These are phyloP conservation scores for Tephrocybe rancida DNA, from an alignment of 768 basidiomycete genomes.

Conservation along the genomic window DNA sequence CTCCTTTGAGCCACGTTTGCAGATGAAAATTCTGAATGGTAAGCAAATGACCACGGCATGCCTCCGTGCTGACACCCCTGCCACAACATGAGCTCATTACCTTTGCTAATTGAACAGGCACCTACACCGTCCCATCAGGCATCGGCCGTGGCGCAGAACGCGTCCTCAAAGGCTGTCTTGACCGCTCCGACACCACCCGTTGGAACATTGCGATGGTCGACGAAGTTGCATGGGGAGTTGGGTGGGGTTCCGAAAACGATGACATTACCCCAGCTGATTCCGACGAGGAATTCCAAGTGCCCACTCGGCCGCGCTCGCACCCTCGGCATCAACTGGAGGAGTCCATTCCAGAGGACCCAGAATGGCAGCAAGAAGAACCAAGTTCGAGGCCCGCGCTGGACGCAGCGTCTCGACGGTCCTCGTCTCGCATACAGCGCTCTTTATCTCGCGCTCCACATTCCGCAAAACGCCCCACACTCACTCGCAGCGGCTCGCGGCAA, in stretches of 20 bases:
- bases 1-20: slow-evolving; percentile 87
- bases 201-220: slow-evolving; percentile 87
- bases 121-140: slow-evolving; percentile 56
- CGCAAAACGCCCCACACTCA: slow-evolving; percentile 28
- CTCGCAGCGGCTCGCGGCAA: slow-evolving; percentile 43
- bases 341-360: slow-evolving; percentile 16
- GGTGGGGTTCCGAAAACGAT: slow-evolving; percentile 63
- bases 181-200: slow-evolving; percentile 57
- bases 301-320: slow-evolving; percentile 32
- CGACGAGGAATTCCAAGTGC: slow-evolving; percentile 24
- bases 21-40: slow-evolving; percentile 91
- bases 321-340: slow-evolving; percentile 22
- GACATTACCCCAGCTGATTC: slow-evolving; percentile 35
- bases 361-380: slow-evolving; percentile 30
- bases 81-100: slow-evolving; percentile 8
- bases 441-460: slow-evolving; percentile 52
- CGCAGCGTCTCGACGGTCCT: slow-evolving; percentile 39
- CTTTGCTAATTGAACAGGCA: slow-evolving; percentile 43
- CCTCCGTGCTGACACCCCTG: not conserved
- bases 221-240: slow-evolving; percentile 79
- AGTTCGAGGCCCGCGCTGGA: slow-evolving; percentile 30
- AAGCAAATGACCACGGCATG: slow-evolving; percentile 20
- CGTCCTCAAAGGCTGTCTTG: slow-evolving; percentile 81
- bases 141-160: slow-evolving; percentile 65
- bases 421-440: slow-evolving; percentile 47